Conservation (phyloP, 2,329 filamentous ascomycete genomes). For the Sporothrix sp. region DNA sequence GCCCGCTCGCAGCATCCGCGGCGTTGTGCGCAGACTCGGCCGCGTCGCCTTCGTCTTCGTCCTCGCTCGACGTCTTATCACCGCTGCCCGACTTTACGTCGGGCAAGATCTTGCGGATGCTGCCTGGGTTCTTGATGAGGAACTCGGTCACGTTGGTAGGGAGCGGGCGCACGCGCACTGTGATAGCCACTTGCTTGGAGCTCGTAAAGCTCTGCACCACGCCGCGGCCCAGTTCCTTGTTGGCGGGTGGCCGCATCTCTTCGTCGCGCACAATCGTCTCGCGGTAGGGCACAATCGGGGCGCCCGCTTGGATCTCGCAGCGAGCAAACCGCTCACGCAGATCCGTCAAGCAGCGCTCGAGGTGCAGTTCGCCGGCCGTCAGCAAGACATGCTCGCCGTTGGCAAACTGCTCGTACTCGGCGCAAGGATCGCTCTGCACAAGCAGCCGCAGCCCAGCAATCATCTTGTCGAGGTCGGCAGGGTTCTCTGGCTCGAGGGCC, state of each 20-base stretch:
- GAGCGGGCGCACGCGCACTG: constrained; percentile 67
- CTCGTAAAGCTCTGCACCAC: constrained; percentile 65
- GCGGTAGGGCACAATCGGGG: constrained; percentile 89
- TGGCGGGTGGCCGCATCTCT: constrained; percentile 84
- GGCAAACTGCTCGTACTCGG: constrained; percentile 84
- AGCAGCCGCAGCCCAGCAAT: constrained; percentile 76
- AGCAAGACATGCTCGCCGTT: constrained; percentile 92
- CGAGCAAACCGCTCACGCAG: constrained; percentile 83
- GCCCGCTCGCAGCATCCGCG: too few relatives aligned
- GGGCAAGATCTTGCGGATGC: constrained; percentile 45
- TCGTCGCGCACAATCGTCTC: constrained; percentile 81
- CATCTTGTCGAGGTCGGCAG: constrained; percentile 89
- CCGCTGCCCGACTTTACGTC: constrained; percentile 23
- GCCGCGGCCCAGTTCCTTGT: constrained; percentile 78
- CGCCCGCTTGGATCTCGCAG: constrained; percentile 89
- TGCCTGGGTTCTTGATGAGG: constrained; percentile 65
- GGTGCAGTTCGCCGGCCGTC: constrained; percentile 86
- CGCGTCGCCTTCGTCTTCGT: neutral
- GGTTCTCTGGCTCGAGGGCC: constrained; percentile 86
- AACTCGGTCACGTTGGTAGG: constrained; percentile 75
- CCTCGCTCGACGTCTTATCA: constrained; percentile 21
- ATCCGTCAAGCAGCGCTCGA: constrained; percentile 90
- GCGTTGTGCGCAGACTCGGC: too few relatives aligned
- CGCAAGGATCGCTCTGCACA: constrained; percentile 91
- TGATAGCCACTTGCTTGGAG: constrained; percentile 76